Percentiles rank a stretch among this genome's conserved stretches.
These are phyloP conservation scores for Vanrija humicola DNA, from an alignment of 1,284 basidiomycete genomes.

Conservation along the genomic window DNA sequence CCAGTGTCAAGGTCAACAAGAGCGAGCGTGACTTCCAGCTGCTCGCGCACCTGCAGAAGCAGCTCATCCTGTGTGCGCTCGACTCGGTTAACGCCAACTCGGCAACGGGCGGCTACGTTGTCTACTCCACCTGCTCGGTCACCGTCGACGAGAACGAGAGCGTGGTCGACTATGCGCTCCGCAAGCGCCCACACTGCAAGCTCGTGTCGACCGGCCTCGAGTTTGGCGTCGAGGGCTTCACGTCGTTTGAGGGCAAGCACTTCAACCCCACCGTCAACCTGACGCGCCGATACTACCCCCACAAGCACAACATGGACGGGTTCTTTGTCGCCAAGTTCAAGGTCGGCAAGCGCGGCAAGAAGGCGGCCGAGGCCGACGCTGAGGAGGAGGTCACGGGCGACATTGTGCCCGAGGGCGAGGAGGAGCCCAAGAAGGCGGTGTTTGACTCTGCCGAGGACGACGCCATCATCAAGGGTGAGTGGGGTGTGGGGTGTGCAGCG, in stretches of 20 bases:
- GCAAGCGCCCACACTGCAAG: constrained; percentile 90
- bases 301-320: constrained; percentile 71
- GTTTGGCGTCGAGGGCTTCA: constrained; percentile 91
- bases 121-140: constrained; percentile 98
- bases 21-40: constrained; percentile 91
- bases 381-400: constrained; percentile 40
- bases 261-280: constrained; percentile 77
- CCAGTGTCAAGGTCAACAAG: constrained; percentile 97
- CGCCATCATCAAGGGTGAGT: constrained; percentile 46
- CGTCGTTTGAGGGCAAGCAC: constrained; percentile 78
- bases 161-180: constrained; percentile 96
- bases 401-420: constrained; percentile 32
- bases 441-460: constrained; percentile 50
- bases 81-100: constrained; percentile 89
- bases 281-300: constrained; percentile 59
- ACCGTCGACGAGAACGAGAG: constrained; percentile 98
- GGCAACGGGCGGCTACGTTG: constrained; percentile 86
- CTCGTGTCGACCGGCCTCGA: constrained; percentile 90
- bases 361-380: constrained; percentile 44
- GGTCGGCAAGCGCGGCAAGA: constrained; percentile 71
- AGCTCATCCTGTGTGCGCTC: constrained; percentile 95
- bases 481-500: neutral
- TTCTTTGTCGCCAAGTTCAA: constrained; percentile 99
- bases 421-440: constrained; percentile 22
- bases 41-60: constrained; percentile 95